Base-by-base conservation (phyloP, 2,329 filamentous ascomycete species). In the Paecilomyces fulvus region DNA sequence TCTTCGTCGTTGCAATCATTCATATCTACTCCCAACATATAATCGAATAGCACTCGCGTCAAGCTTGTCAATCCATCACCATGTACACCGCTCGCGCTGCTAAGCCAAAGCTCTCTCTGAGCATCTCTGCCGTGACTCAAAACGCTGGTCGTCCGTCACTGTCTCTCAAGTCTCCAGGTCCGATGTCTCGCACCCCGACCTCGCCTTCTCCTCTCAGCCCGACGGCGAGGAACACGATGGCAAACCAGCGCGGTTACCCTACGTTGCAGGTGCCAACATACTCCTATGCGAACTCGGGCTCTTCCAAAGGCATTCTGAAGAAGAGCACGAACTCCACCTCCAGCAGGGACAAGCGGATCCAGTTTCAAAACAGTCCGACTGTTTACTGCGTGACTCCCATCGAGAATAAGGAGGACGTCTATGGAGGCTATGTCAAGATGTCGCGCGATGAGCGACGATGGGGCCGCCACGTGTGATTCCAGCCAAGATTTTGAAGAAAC, bases 351-450 rank as follows among this genome's bases (percentile, higher is more conserved):
- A 76, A 76, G 59, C 70, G 69, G 50, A 73, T 78, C 51, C 70
- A 76, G 51, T 79, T 79, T 63, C 63, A 68, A 43, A 71, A 69
- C 37, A 73, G 74, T 5, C 76, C 76, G 3, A 74, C 70, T 21
- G 71, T 79, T 23, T 69, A 78, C 64, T 75, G 73, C 56, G 72
- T 79, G 52, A 78, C 75, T 2, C 76, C 77, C 0, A 78, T 79
- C 58, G 76, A 78, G 61, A 74, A 75, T 17, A 69, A 71, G 4
- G 73, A 77, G 17, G 77, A 78, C 53, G 79, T 78, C 59, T 78
- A 79, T 53, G 77, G 76, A 51, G 69, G 64, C n/a, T 73, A 77
- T 59, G 69, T 64, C 46, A 78, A 76, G 65, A 69, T 78, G 65
- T 70, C 71, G 33, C 69, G 67, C 53, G 77, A 79, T 43, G 77